Conservation (phyloP, 139 green algal species). For the Zygnema circumcarinatum region DNA sequence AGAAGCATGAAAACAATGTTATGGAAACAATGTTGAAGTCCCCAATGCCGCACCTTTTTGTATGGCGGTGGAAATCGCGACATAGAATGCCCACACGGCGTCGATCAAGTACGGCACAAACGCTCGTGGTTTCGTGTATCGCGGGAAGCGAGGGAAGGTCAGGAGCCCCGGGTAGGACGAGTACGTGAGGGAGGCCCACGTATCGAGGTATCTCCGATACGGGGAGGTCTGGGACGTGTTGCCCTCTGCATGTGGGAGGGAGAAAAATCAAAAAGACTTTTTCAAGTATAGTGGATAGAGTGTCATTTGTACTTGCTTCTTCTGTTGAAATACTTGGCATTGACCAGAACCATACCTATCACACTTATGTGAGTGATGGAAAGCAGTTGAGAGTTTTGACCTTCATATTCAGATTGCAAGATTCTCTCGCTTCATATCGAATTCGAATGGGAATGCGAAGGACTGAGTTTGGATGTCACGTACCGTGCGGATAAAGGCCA, state of each 20-base stretch:
- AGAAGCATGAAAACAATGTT: background rate
- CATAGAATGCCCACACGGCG: slow-evolving; percentile 39
- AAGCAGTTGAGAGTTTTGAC: no score
- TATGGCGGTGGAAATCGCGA: background rate
- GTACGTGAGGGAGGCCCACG: slow-evolving; percentile 15
- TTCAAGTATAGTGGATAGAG: no score
- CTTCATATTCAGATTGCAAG: no score
- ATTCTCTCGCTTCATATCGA: no score
- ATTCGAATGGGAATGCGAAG: no score
- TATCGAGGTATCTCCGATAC: slow-evolving; percentile 5
- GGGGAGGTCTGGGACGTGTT: slow-evolving; percentile 7
- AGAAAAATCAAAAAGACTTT: no score
- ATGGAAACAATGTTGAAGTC: background rate
- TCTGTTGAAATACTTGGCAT: no score
- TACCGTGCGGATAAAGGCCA: slow-evolving; percentile 2
- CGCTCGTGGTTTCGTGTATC: slow-evolving; percentile 12
- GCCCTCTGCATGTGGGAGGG: slow-evolving; percentile 17
- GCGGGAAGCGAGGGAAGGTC: slow-evolving; percentile 6
- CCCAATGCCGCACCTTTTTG: no score
- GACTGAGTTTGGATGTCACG: background rate
- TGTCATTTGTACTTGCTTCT: no score
- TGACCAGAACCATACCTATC: no score
- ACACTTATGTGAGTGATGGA: no score
- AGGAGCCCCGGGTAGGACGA: slow-evolving; percentile 43
- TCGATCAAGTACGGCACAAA: slow-evolving; percentile 49